phyloP scores from a whole-genome alignment of 2,329 filamentous ascomycete species.

The Colletotrichum plurivorum region DNA sequence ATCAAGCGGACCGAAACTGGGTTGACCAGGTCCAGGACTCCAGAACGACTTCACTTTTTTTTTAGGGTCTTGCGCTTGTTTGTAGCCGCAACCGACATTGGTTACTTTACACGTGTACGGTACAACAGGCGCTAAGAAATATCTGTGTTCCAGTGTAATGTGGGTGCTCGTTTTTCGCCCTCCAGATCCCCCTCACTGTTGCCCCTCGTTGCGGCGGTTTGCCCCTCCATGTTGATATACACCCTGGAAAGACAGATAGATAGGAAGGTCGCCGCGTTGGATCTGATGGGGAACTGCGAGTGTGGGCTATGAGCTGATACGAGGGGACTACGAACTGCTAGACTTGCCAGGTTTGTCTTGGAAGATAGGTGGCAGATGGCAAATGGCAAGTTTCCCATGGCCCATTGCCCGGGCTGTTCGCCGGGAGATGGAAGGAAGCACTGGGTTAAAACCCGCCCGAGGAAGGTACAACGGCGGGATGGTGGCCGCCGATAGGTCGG shows the following conservation, averaged over 20 bases:
- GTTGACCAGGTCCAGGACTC: conserved; percentile 15
- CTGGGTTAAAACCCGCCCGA: not conserved
- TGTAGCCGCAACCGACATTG: not conserved
- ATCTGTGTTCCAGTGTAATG: not conserved
- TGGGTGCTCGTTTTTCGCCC: not conserved
- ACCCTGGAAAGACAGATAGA: not conserved
- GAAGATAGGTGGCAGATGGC: not conserved
- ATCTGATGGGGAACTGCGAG: too few species aligned
- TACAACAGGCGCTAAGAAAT: not conserved
- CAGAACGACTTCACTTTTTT: conserved; percentile 7
- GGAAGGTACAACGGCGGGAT: not conserved
- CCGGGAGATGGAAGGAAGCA: not conserved
- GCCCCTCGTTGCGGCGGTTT: conserved; percentile 6
- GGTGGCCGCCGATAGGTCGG: conserved; percentile 22
- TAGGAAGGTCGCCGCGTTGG: too few species aligned
- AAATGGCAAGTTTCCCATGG: conserved; percentile 1
- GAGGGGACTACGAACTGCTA: not conserved
- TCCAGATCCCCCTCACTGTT: conserved; percentile 1
- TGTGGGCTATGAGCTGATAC: conserved; percentile 5
- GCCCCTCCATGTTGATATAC: conserved; percentile 10
- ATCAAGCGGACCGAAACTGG: conserved; percentile 17
- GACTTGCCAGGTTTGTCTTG: conserved; percentile 11
- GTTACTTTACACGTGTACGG: not conserved
- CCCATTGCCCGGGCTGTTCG: too few species aligned
- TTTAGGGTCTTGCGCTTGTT: not conserved